Evolutionary conservation across 768 basidiomycete genomes (phyloP).

Genomic region (Tylopilus vinaceipallidus): DNA sequence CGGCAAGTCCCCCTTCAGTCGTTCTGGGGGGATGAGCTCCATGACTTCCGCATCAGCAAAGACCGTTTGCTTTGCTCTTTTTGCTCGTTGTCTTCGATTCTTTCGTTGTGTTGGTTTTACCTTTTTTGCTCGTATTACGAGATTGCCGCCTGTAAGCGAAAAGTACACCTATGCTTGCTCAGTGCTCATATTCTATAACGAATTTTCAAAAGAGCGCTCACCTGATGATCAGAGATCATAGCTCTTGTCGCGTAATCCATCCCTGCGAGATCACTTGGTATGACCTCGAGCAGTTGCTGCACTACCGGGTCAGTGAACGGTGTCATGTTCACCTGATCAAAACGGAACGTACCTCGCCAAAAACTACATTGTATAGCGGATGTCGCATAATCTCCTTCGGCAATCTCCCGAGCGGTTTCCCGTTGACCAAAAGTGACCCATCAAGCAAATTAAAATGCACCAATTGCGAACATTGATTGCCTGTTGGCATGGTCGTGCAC

Average conservation of each 20-base stretch:
- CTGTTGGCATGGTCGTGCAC: slow-evolving; percentile 11
- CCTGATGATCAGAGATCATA: slow-evolving; percentile 17
- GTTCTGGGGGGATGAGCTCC: slow-evolving; percentile 22
- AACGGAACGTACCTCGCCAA: slow-evolving; percentile 16
- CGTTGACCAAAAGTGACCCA: slow-evolving; percentile 29
- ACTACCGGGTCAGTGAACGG: background rate
- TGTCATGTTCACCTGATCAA: too few relatives aligned
- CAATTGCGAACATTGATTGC: slow-evolving; percentile 15
- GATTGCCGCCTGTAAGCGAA: slow-evolving; percentile 10
- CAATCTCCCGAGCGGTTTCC: slow-evolving; percentile 24
- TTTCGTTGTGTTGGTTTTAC: background rate
- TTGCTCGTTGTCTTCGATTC: background rate
- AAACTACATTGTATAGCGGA: slow-evolving; percentile 19
- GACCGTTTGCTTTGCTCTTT: background rate
- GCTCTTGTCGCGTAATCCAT: slow-evolving; percentile 27
- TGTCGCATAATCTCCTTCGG: slow-evolving; percentile 19
- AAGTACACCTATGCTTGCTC: slow-evolving; percentile 21
- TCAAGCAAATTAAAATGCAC: slow-evolving; percentile 25
- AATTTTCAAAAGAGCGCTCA: background rate
- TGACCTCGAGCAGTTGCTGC: slow-evolving; percentile 22
- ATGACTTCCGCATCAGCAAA: slow-evolving; percentile 1
- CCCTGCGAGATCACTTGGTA: slow-evolving; percentile 24
- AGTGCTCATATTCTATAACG: background rate
- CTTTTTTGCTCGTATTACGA: slow-evolving; percentile 20
- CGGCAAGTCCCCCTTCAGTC: slow-evolving; percentile 23